These are phyloP conservation scores for Penicillium capsulatum DNA, from an alignment of 2,329 filamentous ascomycete species.

Conservation along the genomic window DNA sequence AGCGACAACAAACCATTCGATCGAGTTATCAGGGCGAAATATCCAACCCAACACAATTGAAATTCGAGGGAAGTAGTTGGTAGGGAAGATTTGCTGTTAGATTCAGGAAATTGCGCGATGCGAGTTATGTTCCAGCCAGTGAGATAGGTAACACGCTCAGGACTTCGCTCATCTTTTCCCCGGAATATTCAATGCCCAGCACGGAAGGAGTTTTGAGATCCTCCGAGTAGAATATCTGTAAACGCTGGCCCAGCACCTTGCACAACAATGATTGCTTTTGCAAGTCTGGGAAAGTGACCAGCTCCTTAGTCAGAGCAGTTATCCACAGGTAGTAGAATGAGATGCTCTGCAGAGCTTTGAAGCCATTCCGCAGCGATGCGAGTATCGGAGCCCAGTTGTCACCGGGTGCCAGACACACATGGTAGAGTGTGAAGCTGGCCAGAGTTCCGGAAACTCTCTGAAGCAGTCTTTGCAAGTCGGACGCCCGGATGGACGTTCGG, in stretches of 20 bases:
- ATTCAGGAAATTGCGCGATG: background rate
- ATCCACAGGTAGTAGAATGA: constrained; percentile 23
- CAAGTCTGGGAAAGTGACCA: constrained; percentile 20
- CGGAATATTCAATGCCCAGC: constrained; percentile 23
- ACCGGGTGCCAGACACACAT: constrained; percentile 15
- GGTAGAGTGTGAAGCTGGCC: constrained; percentile 15
- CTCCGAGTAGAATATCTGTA: constrained; percentile 19
- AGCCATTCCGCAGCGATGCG: constrained; percentile 10
- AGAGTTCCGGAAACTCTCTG: constrained; percentile 9
- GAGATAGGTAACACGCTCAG: constrained; percentile 14
- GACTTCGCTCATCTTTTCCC: constrained; percentile 16
- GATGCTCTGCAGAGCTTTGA: constrained; percentile 11
- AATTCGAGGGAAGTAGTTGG: too few relatives aligned
- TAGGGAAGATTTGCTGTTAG: background rate
- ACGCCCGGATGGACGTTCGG: constrained; percentile 14
- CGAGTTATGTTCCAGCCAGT: too few relatives aligned
- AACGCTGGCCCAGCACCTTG: constrained; percentile 3
- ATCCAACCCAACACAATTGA: constrained; percentile 1
- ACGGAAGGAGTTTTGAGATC: constrained; percentile 11
- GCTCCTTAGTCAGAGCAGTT: constrained; percentile 12
- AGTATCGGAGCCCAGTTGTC: constrained; percentile 16
- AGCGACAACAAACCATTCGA: background rate
- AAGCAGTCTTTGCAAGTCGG: constrained; percentile 17
- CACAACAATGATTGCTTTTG: constrained; percentile 6
- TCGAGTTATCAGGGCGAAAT: constrained; percentile 26